phyloP scores from a whole-genome alignment of 2,329 filamentous ascomycete species.

The Chaetomiaceae sp. region DNA sequence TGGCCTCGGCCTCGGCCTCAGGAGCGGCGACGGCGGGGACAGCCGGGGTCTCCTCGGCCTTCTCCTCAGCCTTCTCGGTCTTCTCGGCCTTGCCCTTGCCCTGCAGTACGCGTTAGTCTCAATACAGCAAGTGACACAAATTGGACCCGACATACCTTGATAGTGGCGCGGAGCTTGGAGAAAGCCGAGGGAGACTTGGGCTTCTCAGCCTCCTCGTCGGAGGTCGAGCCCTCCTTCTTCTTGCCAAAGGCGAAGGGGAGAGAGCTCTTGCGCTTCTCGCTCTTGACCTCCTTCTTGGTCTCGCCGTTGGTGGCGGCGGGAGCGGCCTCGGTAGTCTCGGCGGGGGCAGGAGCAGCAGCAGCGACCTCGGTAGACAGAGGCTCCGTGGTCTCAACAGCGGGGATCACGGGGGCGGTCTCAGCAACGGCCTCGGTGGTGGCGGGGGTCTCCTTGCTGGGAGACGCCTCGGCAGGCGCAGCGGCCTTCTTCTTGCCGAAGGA shows the following conservation, averaged over 20 bases:
- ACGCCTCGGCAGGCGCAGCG: conserved; percentile 40
- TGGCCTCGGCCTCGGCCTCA: conserved; percentile 27
- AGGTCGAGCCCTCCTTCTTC: conserved; percentile 60
- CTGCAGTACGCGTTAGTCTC: conserved; percentile 1
- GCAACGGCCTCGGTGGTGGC: conserved; percentile 38
- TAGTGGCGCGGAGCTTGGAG: conserved; percentile 57
- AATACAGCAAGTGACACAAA: neutral
- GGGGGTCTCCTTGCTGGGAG: conserved; percentile 41
- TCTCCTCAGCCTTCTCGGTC: conserved; percentile 37
- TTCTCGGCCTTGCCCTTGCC: conserved; percentile 35
- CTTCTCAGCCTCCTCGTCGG: conserved; percentile 61
- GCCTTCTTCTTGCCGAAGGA: conserved; percentile 55
- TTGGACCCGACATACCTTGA: conserved; percentile 35
- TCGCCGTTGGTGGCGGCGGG: conserved; percentile 46
- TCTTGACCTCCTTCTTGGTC: conserved; percentile 61
- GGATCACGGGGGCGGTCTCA: conserved; percentile 55
- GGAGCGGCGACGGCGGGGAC: conserved; percentile 36
- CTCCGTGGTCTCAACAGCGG: conserved; percentile 53
- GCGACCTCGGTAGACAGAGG: conserved; percentile 52
- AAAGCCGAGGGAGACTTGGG: conserved; percentile 50
- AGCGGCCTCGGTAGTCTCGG: conserved; percentile 44
- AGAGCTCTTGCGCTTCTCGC: conserved; percentile 77
- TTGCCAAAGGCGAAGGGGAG: conserved; percentile 70
- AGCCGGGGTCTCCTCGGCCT: conserved; percentile 40
- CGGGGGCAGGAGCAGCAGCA: conserved; percentile 40